Base-by-base conservation (phyloP, 257 asterid genomes). In the Nicotiana tomentosiformis region DNA sequence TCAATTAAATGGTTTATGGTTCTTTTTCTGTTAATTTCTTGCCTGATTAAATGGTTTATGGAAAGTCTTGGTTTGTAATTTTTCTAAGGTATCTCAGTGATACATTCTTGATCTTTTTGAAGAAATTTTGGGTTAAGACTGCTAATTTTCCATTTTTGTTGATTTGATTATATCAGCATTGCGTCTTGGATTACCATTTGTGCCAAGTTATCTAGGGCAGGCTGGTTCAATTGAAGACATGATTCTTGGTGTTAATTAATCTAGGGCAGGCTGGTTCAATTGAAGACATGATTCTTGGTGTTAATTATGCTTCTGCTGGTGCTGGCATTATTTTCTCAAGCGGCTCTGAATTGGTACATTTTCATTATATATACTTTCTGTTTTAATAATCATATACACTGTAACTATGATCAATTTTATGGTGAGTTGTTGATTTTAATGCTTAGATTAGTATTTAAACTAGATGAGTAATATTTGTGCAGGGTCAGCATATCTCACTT, bases 261-360 rank as follows among this genome's bases (percentile, higher is more conserved):
- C n/a, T n/a, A n/a, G n/a, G n/a, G n/a, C n/a, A n/a, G n/a, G n/a
- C n/a, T n/a, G n/a, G n/a, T n/a, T n/a, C n/a, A n/a, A n/a, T n/a
- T n/a, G n/a, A n/a, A n/a, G n/a, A n/a, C n/a, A n/a, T n/a, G n/a
- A n/a, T n/a, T n/a, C n/a, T n/a, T n/a, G 26, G 97, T 66, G 97
- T 93, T 30, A 92, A 96, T 82, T 94, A 94, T 81, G 99, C 99
- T 78, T 96, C 99, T 23, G 26, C 26, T 23, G 26, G 26, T 66
- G 94, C 98, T 43, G 98, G 98, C 62, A 92, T 94, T 84, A 94
- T 96, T 79, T 91, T 91, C 88, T 92, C 99, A 15, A 94, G 99
- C 81, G 99, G 99, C 76, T 88, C 99, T 64, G 98, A 93, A 87
- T 87, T 94, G 98, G 99, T 96, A 3, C 26, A 23, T 23, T 23